Evolutionary conservation across 495 filamentous ascomycete genomes (phyloP), one percentile per base, ranked within the genome.

Genomic region (Penicillium flavigenum): DNA sequence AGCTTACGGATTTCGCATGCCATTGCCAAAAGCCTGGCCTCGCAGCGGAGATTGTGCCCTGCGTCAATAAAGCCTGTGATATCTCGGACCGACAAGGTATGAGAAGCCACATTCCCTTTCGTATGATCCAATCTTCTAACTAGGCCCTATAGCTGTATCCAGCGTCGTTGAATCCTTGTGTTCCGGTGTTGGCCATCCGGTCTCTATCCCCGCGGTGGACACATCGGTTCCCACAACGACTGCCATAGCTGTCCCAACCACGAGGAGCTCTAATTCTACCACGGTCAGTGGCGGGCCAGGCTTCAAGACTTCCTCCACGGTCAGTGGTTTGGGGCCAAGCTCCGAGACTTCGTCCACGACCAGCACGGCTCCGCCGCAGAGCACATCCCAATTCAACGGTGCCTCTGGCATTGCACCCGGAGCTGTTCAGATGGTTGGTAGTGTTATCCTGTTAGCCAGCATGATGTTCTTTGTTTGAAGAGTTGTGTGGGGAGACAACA

Each of bases 161-260:
- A 14, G 45, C 36, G 9, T 57, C 36, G 39, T 54, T 49, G 27
- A 22, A 22, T 42, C 48, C 44, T 53, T 48, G 41, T 59, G 45
- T 47, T 48, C n/a, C 6, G 36, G 45, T 46, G 44, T n/a, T 46
- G 44, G 44, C 22, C 44, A 46, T 46, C 44, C 44, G 44, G 12
- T 46, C 24, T 46, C 44, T 46, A 46, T 46, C 22, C 44, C 44
- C 44, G 43, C 44, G 44, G 22, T 46, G 22, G 44, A 46, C 14
- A 46, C 44, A 46, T 46, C 44, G 12, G 22, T 24, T 46, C 44
- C 45, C 55, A 53, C 43, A 47, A 26, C 58, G 55, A 38, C 74
- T 78, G 43, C 72, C 74, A 11, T 74, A 76, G 49, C 72, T 76
- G 12, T 77, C 73, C 16, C 81, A 85, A 8, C 75, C 65, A 16